These are phyloP conservation scores for Acanthamoeba divionensis DNA, from an alignment of 208 protist genomes.

Conservation along the genomic window DNA sequence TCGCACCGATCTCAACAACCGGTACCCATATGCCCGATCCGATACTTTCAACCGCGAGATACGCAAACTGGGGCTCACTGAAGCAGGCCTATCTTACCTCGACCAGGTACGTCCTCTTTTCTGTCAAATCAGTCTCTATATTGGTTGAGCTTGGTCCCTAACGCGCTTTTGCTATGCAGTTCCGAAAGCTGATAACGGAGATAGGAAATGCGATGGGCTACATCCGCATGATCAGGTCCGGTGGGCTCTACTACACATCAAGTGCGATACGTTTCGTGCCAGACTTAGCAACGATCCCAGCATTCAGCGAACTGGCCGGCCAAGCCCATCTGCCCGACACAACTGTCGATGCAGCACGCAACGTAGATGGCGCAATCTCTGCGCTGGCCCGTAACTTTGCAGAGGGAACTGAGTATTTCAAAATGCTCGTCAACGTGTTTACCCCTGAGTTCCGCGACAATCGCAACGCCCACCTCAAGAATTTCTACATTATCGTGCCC, in stretches of 20 bases:
- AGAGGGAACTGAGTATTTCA: constrained; percentile 93
- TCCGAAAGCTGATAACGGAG: constrained; percentile 91
- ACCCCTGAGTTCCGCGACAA: constrained; percentile 70
- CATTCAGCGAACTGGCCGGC: constrained; percentile 74
- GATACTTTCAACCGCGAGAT: constrained; percentile 91
- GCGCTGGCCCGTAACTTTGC: constrained; percentile 88
- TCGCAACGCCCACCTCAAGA: constrained; percentile 86
- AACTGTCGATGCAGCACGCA: constrained; percentile 75
- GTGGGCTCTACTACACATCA: constrained; percentile 83
- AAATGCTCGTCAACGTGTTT: constrained; percentile 91
- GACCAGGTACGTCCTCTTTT: constrained; percentile 80
- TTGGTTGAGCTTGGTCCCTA: background rate
- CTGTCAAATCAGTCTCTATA: background rate
- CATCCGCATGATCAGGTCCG: constrained; percentile 90
- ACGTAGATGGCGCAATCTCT: constrained; percentile 82
- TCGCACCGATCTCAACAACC: constrained; percentile 51
- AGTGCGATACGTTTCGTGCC: constrained; percentile 91
- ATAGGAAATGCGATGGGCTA: constrained; percentile 97
- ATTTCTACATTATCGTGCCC: constrained; percentile 94
- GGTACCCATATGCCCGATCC: constrained; percentile 89
- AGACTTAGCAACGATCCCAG: constrained; percentile 76
- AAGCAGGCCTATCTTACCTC: constrained; percentile 85
- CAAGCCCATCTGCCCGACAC: constrained; percentile 59
- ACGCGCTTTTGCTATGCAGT: background rate
- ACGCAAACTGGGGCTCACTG: constrained; percentile 84